phyloP scores from a whole-genome alignment of 2,329 filamentous ascomycete species.

The Trichophyton benhamiae region DNA sequence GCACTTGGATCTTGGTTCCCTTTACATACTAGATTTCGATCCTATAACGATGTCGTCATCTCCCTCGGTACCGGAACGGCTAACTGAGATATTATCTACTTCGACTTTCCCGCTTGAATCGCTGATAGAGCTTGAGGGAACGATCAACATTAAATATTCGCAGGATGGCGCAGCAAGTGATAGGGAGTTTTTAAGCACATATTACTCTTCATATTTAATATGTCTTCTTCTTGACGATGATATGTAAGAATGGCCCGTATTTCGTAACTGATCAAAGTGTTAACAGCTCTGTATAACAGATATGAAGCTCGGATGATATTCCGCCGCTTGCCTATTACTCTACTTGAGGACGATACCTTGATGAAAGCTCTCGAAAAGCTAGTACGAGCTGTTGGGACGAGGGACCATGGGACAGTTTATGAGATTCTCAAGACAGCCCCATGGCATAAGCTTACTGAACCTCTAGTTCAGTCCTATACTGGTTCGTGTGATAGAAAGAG shows the following conservation, averaged over 20 bases:
- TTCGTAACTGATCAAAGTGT: neutral
- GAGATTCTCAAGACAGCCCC: slow-evolving; percentile 21
- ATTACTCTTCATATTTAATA: slow-evolving; percentile 30
- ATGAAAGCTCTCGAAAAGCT: slow-evolving; percentile 27
- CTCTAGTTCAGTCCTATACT: slow-evolving; percentile 25
- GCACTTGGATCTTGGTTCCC: neutral
- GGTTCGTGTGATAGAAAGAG: slow-evolving; percentile 17
- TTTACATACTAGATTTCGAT: neutral
- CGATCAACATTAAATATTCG: slow-evolving; percentile 22
- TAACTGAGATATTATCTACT: neutral
- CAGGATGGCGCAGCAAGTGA: slow-evolving; percentile 16
- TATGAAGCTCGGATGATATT: slow-evolving; percentile 31
- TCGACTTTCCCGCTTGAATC: neutral
- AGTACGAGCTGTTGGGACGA: slow-evolving; percentile 29
- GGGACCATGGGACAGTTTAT: slow-evolving; percentile 26
- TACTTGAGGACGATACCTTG: slow-evolving; percentile 21
- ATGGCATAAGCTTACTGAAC: slow-evolving; percentile 25
- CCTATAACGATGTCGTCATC: neutral
- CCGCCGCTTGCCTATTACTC: slow-evolving; percentile 23
- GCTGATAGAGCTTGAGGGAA: slow-evolving; percentile 17
- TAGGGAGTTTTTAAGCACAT: slow-evolving; percentile 23
- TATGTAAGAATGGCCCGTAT: slow-evolving; percentile 21
- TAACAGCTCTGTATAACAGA: slow-evolving; percentile 14
- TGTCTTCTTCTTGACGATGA: slow-evolving; percentile 30
- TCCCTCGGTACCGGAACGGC: neutral